Conservation (phyloP, 805 yeast genomes). For the Candida dajiaensis region DNA sequence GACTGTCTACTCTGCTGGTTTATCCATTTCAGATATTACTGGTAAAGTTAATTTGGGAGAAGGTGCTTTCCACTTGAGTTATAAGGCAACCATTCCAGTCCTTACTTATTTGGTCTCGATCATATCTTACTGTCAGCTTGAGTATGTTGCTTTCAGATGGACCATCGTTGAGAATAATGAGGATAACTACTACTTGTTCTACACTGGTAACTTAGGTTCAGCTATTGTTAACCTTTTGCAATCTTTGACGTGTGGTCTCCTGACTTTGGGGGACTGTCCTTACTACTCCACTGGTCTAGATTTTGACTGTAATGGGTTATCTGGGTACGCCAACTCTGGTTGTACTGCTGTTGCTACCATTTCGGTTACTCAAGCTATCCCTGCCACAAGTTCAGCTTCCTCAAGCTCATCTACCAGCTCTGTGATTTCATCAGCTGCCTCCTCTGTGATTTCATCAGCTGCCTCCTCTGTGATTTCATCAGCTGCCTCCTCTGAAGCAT, state of each 20-base stretch:
- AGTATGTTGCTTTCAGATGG: slow-evolving; percentile 10
- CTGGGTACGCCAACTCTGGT: background rate
- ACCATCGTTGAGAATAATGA: background rate
- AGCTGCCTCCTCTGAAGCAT: too few species aligned
- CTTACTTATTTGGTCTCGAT: slow-evolving; percentile 2
- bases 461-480: too few species aligned
- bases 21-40: slow-evolving; percentile 1
- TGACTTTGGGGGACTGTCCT: slow-evolving; percentile 5
- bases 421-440: too few species aligned
- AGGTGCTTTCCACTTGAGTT: slow-evolving; percentile 10
- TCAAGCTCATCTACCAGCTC: too few species aligned
- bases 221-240: slow-evolving; percentile 2
- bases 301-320: background rate
- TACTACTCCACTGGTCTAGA: slow-evolving; percentile 4
- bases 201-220: slow-evolving; percentile 14
- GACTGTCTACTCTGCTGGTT: slow-evolving; percentile 3
- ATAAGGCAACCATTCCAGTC: slow-evolving; percentile 2
- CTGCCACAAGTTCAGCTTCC: too few species aligned
- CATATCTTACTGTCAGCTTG: slow-evolving; percentile 6
- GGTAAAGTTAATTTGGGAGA: slow-evolving; percentile 14
- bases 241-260: slow-evolving; percentile 5
- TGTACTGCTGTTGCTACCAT: slow-evolving; percentile 1
- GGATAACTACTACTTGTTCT: slow-evolving; percentile 8
- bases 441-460: background rate
- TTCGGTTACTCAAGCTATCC: background rate